Evolutionary conservation across 1,284 basidiomycete species (phyloP).

Genomic region (Sparassis latifolia): DNA sequence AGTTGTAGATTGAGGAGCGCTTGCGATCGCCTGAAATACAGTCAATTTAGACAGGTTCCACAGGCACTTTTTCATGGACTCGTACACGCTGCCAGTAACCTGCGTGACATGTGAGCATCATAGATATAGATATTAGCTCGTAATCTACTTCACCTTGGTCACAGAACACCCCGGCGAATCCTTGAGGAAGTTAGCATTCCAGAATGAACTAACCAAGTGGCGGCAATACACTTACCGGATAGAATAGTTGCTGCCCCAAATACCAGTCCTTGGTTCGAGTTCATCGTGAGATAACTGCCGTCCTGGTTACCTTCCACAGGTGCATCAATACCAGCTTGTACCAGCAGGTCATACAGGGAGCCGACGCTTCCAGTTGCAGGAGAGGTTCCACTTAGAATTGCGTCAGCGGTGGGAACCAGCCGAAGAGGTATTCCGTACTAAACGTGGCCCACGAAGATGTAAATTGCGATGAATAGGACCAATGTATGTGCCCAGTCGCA

Average conservation of each 20-base stretch:
- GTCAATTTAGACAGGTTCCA: background rate
- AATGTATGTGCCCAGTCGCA: constrained; percentile 49
- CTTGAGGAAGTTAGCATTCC: constrained; percentile 10
- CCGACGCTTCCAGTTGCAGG: constrained; percentile 52
- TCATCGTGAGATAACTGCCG: constrained; percentile 70
- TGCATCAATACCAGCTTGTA: constrained; percentile 34
- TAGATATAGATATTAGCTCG: no score
- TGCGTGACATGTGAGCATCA: constrained; percentile 8
- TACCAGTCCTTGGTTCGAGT: constrained; percentile 45
- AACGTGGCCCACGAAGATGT: constrained; percentile 38
- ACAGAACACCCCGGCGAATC: constrained; percentile 43
- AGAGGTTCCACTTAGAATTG: constrained; percentile 44
- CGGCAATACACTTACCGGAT: constrained; percentile 15
- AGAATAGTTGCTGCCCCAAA: constrained; percentile 45
- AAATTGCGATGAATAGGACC: constrained; percentile 39
- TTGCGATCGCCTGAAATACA: constrained; percentile 37
- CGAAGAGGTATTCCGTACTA: constrained; percentile 22
- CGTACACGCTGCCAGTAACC: constrained; percentile 46
- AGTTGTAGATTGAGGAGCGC: constrained; percentile 41
- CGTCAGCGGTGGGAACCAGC: constrained; percentile 2
- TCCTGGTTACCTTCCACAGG: constrained; percentile 62
- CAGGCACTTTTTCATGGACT: background rate
- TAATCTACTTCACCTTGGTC: constrained; percentile 33
- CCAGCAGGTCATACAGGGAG: constrained; percentile 54
- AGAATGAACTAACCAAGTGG: background rate